Percentiles rank a stretch among this genome's conserved stretches.
Conservation (phyloP, 345 rosid species). For the Euclidium syriacum region DNA sequence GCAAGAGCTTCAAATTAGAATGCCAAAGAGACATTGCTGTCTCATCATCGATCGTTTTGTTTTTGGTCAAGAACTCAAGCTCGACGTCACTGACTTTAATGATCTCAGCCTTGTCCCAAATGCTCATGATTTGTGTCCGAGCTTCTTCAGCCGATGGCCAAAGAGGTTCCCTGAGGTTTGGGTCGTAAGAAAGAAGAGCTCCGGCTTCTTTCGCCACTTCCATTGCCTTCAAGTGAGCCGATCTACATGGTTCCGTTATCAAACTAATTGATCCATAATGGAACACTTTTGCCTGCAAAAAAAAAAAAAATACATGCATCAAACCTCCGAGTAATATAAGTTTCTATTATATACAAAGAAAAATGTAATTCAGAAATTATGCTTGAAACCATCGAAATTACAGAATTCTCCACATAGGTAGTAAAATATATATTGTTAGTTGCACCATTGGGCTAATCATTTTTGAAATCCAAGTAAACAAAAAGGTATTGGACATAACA, state of each 20-base stretch:
- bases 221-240: constrained; percentile 55
- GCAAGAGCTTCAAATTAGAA: constrained; percentile 49
- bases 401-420: no score
- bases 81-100: constrained; percentile 54
- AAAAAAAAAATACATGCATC: neutral
- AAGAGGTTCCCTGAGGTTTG: constrained; percentile 50
- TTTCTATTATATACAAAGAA: no score
- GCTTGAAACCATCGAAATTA: no score
- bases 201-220: constrained; percentile 55
- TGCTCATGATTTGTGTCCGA: constrained; percentile 48
- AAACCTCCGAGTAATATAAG: neutral
- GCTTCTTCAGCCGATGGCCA: constrained; percentile 64
- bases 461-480: no score
- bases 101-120: constrained; percentile 60
- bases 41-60: constrained; percentile 30
- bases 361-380: no score
- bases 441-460: no score
- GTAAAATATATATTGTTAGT: no score
- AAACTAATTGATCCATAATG: constrained; percentile 71
- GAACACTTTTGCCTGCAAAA: constrained; percentile 48
- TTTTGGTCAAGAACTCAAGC: constrained; percentile 36
- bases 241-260: constrained; percentile 61
- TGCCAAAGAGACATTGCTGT: constrained; percentile 34
- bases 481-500: no score
- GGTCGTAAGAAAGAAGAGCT: constrained; percentile 60